Evolutionary conservation across 345 rosid species (phyloP).

Genomic region (Geranium brycei): DNA sequence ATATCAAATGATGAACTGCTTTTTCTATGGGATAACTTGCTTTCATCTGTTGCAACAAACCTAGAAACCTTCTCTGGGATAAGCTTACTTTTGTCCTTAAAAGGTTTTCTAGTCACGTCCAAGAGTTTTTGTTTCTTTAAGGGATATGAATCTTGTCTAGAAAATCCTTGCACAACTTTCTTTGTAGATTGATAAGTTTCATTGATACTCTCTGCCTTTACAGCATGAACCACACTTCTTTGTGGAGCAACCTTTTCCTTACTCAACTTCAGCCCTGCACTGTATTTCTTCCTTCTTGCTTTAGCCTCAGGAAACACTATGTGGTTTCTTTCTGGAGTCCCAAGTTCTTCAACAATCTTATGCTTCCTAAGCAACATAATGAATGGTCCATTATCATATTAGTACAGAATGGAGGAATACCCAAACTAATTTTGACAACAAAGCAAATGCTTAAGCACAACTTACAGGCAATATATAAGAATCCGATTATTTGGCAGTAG

Average conservation of each 20-base stretch:
- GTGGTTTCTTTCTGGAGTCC: constrained; percentile 55
- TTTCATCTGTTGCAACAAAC: constrained; percentile 6
- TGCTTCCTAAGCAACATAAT: constrained; percentile 41
- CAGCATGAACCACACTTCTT: constrained; percentile 8
- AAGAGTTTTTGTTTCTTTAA: constrained; percentile 10
- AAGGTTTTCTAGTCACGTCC: constrained; percentile 10
- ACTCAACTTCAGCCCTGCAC: neutral
- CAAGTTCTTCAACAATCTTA: constrained; percentile 20
- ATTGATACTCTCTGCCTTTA: neutral
- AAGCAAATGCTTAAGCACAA: constrained; percentile 1
- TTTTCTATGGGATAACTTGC: constrained; percentile 5
- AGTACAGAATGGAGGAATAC: neutral
- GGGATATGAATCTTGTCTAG: constrained; percentile 4
- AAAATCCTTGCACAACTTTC: constrained; percentile 1
- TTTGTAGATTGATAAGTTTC: constrained; percentile 7
- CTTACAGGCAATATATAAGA: constrained; percentile 64
- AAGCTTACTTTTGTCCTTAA: constrained; percentile 5
- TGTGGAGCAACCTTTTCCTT: constrained; percentile 6
- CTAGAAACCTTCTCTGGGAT: neutral
- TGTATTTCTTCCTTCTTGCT: constrained; percentile 16
- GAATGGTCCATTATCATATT: neutral
- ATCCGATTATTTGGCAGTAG: constrained; percentile 40
- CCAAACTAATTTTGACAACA: neutral
- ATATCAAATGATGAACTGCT: constrained; percentile 8
- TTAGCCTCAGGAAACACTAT: constrained; percentile 33